Evolutionary conservation across 1,284 basidiomycete species (phyloP).

Genomic region (Microbotryum lychnidis-dioicae): DNA sequence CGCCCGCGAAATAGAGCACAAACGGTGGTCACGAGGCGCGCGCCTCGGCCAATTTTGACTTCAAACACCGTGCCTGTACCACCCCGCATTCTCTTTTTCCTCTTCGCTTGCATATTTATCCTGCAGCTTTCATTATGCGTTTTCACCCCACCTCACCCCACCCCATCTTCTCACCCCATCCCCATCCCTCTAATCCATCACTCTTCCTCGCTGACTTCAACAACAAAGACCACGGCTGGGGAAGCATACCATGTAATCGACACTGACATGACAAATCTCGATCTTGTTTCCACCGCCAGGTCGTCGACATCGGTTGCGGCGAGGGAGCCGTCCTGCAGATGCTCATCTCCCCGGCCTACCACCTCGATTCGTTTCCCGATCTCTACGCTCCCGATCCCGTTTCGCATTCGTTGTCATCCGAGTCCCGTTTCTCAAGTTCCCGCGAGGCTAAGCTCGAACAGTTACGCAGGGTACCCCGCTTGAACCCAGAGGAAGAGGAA

Average conservation of each 20-base stretch:
- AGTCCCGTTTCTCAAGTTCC: background rate
- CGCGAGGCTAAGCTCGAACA: slow-evolving; percentile 6
- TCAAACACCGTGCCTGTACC: too few relatives aligned
- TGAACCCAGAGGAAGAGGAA: slow-evolving; percentile 36
- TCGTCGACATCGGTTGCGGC: slow-evolving; percentile 71
- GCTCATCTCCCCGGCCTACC: slow-evolving; percentile 62
- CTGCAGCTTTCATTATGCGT: too few relatives aligned
- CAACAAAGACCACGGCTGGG: too few relatives aligned
- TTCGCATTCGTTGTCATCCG: background rate
- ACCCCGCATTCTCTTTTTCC: too few relatives aligned
- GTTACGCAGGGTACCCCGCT: slow-evolving; percentile 9
- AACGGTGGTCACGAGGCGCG: background rate
- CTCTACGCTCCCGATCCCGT: slow-evolving; percentile 10
- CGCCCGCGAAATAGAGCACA: background rate
- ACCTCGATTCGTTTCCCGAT: slow-evolving; percentile 44
- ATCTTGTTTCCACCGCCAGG: slow-evolving; percentile 43
- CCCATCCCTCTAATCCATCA: too few relatives aligned
- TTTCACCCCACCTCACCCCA: too few relatives aligned
- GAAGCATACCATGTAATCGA: too few relatives aligned
- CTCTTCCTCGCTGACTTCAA: too few relatives aligned
- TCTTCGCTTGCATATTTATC: too few relatives aligned
- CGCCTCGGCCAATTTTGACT: background rate
- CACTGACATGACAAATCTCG: background rate
- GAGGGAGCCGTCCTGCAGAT: slow-evolving; percentile 62
- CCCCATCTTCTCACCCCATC: too few relatives aligned